phyloP scores from a whole-genome alignment of 2,329 filamentous ascomycete species.

The Aspergillus tubingensis region DNA sequence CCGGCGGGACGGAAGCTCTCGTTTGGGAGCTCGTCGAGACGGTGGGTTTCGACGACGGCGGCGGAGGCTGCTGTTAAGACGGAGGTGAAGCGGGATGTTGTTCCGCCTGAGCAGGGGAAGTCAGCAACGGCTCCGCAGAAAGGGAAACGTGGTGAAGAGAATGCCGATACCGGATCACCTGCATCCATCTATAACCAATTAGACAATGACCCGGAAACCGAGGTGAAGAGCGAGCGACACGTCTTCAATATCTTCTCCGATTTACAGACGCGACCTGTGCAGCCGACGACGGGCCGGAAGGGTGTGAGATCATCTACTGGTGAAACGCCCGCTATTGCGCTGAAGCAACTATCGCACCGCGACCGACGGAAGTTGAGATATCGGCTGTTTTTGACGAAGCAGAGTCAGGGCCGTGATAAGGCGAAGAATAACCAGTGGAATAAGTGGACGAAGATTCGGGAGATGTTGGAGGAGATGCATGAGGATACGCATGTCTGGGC shows the following conservation, averaged over 20 bases:
- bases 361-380: constrained; percentile 32
- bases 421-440: constrained; percentile 9
- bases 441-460: constrained; percentile 31
- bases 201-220: neutral
- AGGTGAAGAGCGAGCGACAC: neutral
- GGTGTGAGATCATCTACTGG: neutral
- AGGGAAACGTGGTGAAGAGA: neutral
- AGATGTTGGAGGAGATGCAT: constrained; percentile 29
- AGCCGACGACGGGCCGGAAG: neutral
- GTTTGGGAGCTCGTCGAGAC: constrained; percentile 17
- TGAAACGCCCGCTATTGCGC: neutral
- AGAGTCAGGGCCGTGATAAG: neutral
- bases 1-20: constrained; percentile 9
- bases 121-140: neutral
- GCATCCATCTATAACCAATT: neutral
- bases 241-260: neutral
- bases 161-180: too few species aligned
- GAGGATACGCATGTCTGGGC: constrained; percentile 16
- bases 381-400: constrained; percentile 19
- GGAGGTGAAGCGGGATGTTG: neutral
- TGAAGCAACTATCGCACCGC: constrained; percentile 22
- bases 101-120: too few species aligned
- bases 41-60: constrained; percentile 23
- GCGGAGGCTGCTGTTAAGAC: neutral
- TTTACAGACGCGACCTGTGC: neutral